Evolutionary conservation across 176 grass and related monocot species (phyloP), one percentile per base, ranked within the genome.

Genomic region (Avena sativa): DNA sequence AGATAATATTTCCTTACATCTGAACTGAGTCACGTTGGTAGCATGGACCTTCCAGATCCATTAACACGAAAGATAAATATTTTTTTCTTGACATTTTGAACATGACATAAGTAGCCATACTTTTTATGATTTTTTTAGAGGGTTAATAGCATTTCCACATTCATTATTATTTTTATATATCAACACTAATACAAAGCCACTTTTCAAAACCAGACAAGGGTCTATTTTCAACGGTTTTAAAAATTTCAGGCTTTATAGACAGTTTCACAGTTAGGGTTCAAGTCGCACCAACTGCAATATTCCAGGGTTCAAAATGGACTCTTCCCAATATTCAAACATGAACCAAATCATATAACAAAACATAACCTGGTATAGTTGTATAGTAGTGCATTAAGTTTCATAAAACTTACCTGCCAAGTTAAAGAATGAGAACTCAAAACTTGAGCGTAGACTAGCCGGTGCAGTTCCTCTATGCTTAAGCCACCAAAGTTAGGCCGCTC

Each of bases 341-440:
- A 78, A 78, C 4, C 15, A 78, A 84, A 85, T 51, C 59, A 78
- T 9, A 43, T 43, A 68, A 72, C 51, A 49, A 30, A 62, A 82
- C 8, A 86, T 12, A 78, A 81, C 23, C 57, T 74, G 78, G 30
- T 78, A 10, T 67, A 83, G 43, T 36, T 59, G 78, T 79, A 50
- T 87, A 63, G 56, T 51, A 51, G 19, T 59, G 43, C 43, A 47
- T 40, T 79, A 14, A 76, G 69, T 80, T 48, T 55, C 78, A 84
- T 46, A 69, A 76, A 90, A 94, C 85, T 90, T 81, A 96, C 96
- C 91, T 96, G 96, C 93, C 96, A 98, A 70, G 96, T 98, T 79
- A 90, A 85, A 91, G 96, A 84, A 92, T 98, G 96, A 88, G 92
- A 98, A 80, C 90, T 89, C 81, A 98, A 91, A 83, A 95, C 85